phyloP scores from a whole-genome alignment of 2,329 filamentous ascomycete species.

The Bisporella sp. region DNA sequence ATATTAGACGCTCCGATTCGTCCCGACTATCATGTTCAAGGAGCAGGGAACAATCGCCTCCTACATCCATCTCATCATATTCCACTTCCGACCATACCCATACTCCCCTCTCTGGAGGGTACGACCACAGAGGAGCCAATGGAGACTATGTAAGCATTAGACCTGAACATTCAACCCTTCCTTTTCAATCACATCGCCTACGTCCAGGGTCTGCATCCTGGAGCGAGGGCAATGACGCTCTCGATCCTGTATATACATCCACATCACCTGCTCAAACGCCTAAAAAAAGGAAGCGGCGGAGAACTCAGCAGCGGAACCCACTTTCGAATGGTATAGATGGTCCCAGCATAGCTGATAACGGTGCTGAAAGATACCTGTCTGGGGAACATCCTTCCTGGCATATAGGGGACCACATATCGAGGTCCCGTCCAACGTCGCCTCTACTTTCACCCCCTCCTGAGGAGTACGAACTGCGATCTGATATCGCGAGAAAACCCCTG shows the following conservation, averaged over 20 bases:
- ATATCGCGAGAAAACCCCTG: constrained; percentile 12
- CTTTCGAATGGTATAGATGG: background rate
- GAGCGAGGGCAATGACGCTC: background rate
- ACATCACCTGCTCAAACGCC: background rate
- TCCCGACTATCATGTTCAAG: constrained; percentile 1
- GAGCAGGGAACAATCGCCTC: constrained; percentile 7
- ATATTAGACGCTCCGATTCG: constrained; percentile 11
- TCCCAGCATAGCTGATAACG: background rate
- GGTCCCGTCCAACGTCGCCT: background rate
- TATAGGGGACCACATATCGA: too few species aligned
- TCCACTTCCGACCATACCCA: constrained; percentile 8
- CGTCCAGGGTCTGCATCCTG: background rate
- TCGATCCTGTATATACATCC: background rate
- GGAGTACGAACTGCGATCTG: background rate
- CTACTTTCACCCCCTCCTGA: constrained; percentile 5
- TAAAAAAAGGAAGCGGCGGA: background rate
- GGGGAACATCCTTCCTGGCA: too few species aligned
- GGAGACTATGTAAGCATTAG: background rate
- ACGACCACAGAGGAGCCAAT: background rate
- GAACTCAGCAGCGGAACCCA: background rate
- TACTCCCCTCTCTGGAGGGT: constrained; percentile 4
- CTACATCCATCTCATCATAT: constrained; percentile 10
- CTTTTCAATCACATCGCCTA: background rate
- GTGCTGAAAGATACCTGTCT: too few species aligned
- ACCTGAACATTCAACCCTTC: constrained; percentile 3